Conservation (phyloP, 2,329 filamentous ascomycete species). For the Elsinoe fawcettii region DNA sequence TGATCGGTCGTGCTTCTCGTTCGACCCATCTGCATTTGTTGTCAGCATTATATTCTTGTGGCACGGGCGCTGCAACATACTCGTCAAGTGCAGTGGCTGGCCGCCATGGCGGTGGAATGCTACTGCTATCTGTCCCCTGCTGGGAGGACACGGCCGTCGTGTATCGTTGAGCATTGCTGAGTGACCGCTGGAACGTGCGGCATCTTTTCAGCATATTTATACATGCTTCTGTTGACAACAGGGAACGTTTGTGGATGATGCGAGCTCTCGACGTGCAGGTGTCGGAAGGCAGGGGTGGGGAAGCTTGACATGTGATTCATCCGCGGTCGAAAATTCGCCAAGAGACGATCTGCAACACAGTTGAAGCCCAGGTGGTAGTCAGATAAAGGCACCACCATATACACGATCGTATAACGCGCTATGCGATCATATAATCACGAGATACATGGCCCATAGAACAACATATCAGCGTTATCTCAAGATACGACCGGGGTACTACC, state of each 20-base stretch:
- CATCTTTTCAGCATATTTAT: background rate
- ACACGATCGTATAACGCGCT: too few species aligned
- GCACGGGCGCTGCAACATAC: constrained; percentile 32
- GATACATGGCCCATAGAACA: too few species aligned
- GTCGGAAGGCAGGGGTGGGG: too few species aligned
- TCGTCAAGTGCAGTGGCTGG: constrained; percentile 54
- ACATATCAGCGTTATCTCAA: too few species aligned
- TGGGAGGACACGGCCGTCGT: background rate
- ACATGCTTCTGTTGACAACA: background rate
- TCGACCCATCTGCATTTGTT: constrained; percentile 68
- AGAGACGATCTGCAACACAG: too few species aligned
- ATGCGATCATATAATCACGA: too few species aligned
- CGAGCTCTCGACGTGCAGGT: too few species aligned
- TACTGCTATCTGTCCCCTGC: constrained; percentile 1
- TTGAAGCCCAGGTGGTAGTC: background rate
- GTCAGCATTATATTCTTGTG: constrained; percentile 4
- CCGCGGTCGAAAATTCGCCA: background rate
- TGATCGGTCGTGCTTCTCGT: constrained; percentile 88
- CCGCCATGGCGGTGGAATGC: constrained; percentile 47
- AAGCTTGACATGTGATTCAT: background rate
- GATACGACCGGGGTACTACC: too few species aligned
- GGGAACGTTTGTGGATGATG: too few species aligned
- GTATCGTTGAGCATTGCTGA: background rate
- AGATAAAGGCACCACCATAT: background rate
- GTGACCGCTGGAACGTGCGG: background rate